Evolutionary conservation across 2,329 filamentous ascomycete species (phyloP).

Genomic region (Akanthomyces dipterigenus): DNA sequence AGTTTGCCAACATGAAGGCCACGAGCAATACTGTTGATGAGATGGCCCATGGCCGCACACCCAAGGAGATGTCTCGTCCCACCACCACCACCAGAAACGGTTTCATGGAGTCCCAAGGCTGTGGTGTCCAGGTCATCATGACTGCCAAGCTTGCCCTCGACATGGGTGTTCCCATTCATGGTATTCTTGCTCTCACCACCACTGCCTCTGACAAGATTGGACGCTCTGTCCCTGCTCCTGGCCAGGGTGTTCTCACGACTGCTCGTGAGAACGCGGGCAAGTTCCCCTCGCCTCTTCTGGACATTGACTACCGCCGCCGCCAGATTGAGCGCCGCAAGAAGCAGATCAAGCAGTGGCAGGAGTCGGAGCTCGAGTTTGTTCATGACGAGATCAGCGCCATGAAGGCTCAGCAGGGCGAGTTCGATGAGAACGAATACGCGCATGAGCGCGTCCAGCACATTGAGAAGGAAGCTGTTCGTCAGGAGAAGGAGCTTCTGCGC

Average conservation of each 20-base stretch:
- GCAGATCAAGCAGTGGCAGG: conserved; percentile 95
- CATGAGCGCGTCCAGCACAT: conserved; percentile 81
- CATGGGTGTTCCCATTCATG: conserved; percentile 98
- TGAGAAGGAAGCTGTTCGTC: conserved; percentile 74
- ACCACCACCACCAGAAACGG: conserved; percentile 94
- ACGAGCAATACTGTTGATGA: conserved; percentile 98
- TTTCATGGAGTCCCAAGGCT: conserved; percentile 99
- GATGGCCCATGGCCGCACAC: conserved; percentile 89
- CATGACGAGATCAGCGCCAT: conserved; percentile 90
- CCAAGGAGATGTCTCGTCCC: conserved; percentile 94
- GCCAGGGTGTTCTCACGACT: conserved; percentile 92
- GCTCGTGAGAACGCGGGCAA: conserved; percentile 86
- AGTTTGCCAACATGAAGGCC: conserved; percentile 99
- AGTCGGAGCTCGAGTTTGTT: conserved; percentile 86
- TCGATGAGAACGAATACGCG: conserved; percentile 79
- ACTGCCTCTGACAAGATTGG: conserved; percentile 99
- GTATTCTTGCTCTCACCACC: conserved; percentile 84
- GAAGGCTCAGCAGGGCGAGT: conserved; percentile 67
- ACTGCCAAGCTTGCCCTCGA: conserved; percentile 90
- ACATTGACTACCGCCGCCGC: conserved; percentile 94
- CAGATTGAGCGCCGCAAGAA: conserved; percentile 91
- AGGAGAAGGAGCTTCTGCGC: conserved; percentile 87
- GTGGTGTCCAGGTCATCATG: conserved; percentile 98
- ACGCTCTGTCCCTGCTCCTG: conserved; percentile 90
- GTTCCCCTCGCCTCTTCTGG: conserved; percentile 90